Conservation (phyloP, 495 filamentous ascomycete genomes). For the Zalerion maritima region DNA sequence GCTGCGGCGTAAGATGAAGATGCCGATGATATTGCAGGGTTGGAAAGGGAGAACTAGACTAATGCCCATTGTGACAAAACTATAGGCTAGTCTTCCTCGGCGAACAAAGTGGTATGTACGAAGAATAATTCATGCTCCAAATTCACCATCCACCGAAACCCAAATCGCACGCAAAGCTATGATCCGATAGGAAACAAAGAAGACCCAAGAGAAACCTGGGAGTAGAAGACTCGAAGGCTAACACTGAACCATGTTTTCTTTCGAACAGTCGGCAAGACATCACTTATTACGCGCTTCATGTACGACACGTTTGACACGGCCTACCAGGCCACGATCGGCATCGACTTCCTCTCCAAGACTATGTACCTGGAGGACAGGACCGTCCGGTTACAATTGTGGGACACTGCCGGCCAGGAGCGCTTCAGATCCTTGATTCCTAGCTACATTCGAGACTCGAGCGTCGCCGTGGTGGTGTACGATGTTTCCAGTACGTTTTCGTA, state of each 20-base stretch:
- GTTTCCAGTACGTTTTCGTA: slow-evolving; percentile 56
- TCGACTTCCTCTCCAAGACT: slow-evolving; percentile 99
- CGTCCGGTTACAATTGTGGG: slow-evolving; percentile 94
- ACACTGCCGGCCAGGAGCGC: slow-evolving; percentile 92
- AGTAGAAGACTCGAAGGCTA: slow-evolving; percentile 1
- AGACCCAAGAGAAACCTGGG: too few species aligned
- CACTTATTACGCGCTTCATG: slow-evolving; percentile 98
- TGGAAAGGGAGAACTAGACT: too few species aligned
- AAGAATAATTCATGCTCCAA: background rate
- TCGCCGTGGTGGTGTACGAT: slow-evolving; percentile 97
- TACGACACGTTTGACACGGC: slow-evolving; percentile 99
- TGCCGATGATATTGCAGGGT: too few species aligned
- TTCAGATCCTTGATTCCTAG: slow-evolving; percentile 94
- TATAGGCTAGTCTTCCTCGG: slow-evolving; percentile 85
- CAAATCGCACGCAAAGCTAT: too few species aligned
- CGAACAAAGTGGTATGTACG: slow-evolving; percentile 88
- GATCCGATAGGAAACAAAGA: too few species aligned
- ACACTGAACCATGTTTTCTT: slow-evolving; percentile 1
- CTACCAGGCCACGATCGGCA: slow-evolving; percentile 98
- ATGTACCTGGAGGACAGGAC: slow-evolving; percentile 99
- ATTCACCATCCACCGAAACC: slow-evolving; percentile 3
- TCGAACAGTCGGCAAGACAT: slow-evolving; percentile 83
- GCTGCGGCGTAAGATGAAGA: slow-evolving; percentile 6
- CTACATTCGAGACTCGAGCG: slow-evolving; percentile 93
- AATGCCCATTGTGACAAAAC: slow-evolving; percentile 9